Evolutionary conservation across 495 filamentous ascomycete species (phyloP), one percentile per base, ranked within the genome.

Genomic region (Coniosporium apollinis): DNA sequence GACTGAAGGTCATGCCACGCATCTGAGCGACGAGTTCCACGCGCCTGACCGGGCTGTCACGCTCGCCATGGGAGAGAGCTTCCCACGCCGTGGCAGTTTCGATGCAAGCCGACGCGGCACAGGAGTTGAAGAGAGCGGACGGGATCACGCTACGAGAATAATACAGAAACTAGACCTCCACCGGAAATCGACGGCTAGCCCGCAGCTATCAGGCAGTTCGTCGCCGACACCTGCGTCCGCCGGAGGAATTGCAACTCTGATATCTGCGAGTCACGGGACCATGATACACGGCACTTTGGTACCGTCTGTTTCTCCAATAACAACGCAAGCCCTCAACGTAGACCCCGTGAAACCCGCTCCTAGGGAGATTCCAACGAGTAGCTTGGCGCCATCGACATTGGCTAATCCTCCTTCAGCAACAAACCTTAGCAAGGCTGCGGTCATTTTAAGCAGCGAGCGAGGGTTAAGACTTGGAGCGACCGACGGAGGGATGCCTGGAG

Each of bases 141-240:
- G 77, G 33, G 82, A 87, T 36, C 82, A 86, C 51, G 76, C 82
- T 3, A 74, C 82, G 14, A 72, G 84, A 37, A 79, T 94, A 41
- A 94, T 92, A 46, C 79, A 89, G 50, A 94, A 85, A 52, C 64
- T 94, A 36, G 89, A 94, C 57, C 63, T 94, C 25, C 82, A 89
- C 52, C 76, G 85, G 41, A 86, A 85, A 41, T 65, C 76, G 9
- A 74, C 73, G 17, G 63, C 74, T 34, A 59, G 50, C 1, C 36
- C 55, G 2, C 50, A 51, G 21, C 19, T 53, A 2, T 25, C 40
- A 15, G 34, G 36, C 4, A 25, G 7, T 58, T 7, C 53, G 49
- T 5, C 56, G 50, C 17, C 42, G 42, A 34, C 51, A 5, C 36
- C 56, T 3, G 42, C 47, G 1, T 39, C 61, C 1, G 59, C 62